phyloP scores from a whole-genome alignment of 495 filamentous ascomycete species.

The Neurospora tetraspora region DNA sequence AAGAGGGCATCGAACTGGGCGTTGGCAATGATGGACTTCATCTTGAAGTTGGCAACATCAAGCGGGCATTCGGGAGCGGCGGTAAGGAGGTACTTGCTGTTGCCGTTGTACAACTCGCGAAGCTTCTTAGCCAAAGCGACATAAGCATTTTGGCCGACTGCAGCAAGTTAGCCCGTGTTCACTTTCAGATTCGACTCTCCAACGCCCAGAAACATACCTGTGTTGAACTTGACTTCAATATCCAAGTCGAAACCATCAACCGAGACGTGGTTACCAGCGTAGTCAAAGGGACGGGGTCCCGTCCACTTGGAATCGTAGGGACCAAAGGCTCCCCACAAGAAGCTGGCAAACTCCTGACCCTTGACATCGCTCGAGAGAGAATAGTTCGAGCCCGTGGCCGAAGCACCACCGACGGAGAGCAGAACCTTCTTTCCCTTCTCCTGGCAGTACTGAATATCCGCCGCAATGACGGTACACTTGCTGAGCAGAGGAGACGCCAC shows the following conservation, averaged over 20 bases:
- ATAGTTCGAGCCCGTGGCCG: slow-evolving; percentile 20
- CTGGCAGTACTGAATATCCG: slow-evolving; percentile 55
- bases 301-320: slow-evolving; percentile 28
- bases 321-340: slow-evolving; percentile 58
- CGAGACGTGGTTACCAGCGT: slow-evolving; percentile 20
- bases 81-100: too few relatives aligned
- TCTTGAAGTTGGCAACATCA: too few relatives aligned
- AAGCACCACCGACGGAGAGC: slow-evolving; percentile 51
- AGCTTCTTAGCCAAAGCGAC: too few relatives aligned
- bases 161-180: too few relatives aligned
- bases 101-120: too few relatives aligned
- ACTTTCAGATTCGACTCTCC: too few relatives aligned
- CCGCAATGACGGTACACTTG: slow-evolving; percentile 29
- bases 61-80: too few relatives aligned
- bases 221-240: slow-evolving; percentile 38
- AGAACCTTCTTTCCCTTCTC: slow-evolving; percentile 52
- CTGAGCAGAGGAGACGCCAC: slow-evolving; percentile 27
- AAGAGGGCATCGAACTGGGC: too few relatives aligned
- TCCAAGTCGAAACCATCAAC: slow-evolving; percentile 67
- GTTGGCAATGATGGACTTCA: too few relatives aligned
- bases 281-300: slow-evolving; percentile 54
- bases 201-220: too few relatives aligned
- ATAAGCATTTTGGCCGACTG: too few relatives aligned
- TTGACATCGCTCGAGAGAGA: slow-evolving; percentile 38
- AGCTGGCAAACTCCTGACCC: slow-evolving; percentile 47